These are phyloP conservation scores for Bocquillonia castaneifolia DNA, from an alignment of 441 rosid genomes.

Conservation along the genomic window DNA sequence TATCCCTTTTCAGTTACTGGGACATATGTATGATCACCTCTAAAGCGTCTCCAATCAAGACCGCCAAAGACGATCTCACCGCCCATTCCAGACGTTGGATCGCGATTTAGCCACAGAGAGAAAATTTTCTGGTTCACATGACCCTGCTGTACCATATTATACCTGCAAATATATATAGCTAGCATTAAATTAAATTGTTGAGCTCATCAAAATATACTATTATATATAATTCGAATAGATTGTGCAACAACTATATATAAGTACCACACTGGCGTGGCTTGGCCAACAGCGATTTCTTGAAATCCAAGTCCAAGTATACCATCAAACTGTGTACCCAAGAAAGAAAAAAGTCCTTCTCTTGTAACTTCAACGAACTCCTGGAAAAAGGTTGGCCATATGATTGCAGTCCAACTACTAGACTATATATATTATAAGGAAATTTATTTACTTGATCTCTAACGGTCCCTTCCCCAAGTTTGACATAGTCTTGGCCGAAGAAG, in stretches of 20 bases:
- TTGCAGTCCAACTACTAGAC: no score
- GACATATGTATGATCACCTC: constrained; percentile 48
- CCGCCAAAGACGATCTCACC: constrained; percentile 68
- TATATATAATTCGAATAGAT: no score
- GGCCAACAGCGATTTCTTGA: constrained; percentile 37
- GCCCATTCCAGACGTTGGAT: constrained; percentile 37
- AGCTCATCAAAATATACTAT: no score
- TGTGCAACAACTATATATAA: no score
- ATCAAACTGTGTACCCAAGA: constrained; percentile 40
- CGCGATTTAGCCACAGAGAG: constrained; percentile 53
- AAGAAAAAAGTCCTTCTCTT: constrained; percentile 39
- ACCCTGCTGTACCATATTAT: constrained; percentile 52
- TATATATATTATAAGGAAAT: no score
- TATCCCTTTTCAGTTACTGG: constrained; percentile 41
- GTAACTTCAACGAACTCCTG: constrained; percentile 53
- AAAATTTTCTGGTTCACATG: constrained; percentile 40
- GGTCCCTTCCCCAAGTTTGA: constrained; percentile 41
- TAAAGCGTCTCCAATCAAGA: constrained; percentile 57
- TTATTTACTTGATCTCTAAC: constrained; percentile 41
- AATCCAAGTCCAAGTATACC: constrained; percentile 61
- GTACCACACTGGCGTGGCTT: constrained; percentile 53
- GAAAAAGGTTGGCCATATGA: no score
- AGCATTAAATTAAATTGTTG: no score
- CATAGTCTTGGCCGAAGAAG: constrained; percentile 50
- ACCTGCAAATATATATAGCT: constrained; percentile 38